Conservation (phyloP, 805 yeast species). For the Metschnikowia corniflorae region DNA sequence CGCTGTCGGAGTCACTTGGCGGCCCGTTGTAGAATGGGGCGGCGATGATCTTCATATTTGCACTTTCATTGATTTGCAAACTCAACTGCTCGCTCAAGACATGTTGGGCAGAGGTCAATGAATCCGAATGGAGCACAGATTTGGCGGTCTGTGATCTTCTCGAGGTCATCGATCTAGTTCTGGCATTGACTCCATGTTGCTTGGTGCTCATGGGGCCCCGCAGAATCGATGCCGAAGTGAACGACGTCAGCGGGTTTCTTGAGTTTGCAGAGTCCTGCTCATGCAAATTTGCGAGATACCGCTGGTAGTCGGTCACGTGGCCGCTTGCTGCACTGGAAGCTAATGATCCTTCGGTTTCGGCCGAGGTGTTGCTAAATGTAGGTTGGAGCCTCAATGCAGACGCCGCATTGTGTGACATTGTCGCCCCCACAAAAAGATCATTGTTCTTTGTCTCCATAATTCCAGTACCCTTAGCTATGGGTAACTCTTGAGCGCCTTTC, state of each 20-base stretch:
- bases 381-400: constrained; percentile 2
- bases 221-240: constrained; percentile 15
- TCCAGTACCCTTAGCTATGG: constrained; percentile 1
- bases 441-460: background rate
- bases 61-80: constrained; percentile 11
- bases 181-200: constrained; percentile 6
- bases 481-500: constrained; percentile 12
- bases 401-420: background rate
- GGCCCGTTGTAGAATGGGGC: constrained; percentile 39
- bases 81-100: constrained; percentile 10
- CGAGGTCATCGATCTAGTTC: constrained; percentile 5
- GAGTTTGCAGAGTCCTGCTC: constrained; percentile 13
- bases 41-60: constrained; percentile 29
- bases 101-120: constrained; percentile 13
- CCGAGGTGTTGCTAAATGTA: constrained; percentile 5
- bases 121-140: constrained; percentile 3
- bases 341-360: constrained; percentile 11
- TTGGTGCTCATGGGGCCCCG: constrained; percentile 15
- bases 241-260: constrained; percentile 17
- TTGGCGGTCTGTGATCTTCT: constrained; percentile 1
- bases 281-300: constrained; percentile 17
- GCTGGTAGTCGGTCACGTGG: constrained; percentile 19
- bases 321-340: constrained; percentile 4
- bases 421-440: background rate
- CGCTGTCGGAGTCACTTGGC: constrained; percentile 32